Evolutionary conservation across 2,329 filamentous ascomycete genomes (phyloP), one percentile per base, ranked within the genome.

Genomic region (Dactylellina leptospora): DNA sequence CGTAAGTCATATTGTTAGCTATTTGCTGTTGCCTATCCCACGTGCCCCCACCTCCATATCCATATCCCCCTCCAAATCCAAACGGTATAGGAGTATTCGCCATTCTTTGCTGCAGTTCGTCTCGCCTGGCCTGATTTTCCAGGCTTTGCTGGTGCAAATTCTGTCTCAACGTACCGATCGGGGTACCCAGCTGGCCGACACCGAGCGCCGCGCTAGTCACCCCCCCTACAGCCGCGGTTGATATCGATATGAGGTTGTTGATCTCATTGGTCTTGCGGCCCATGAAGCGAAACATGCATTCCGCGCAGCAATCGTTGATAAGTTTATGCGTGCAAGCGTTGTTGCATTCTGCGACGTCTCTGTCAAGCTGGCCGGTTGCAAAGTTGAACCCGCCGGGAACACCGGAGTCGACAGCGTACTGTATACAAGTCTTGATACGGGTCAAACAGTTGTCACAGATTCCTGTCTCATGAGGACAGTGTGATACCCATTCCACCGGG

Each of bases 351-450:
- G 58, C 58, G n/a, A 62, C 58, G 23, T 53, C 58, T 23, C 22
- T 20, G 25, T 62, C 58, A 23, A 62, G 22, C 23, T 44, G 58
- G 36, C 58, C 45, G 33, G 58, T 62, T 9, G 58, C 58, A 20
- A 62, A 62, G 44, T 62, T 62, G 25, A 62, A 62, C 8, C 58
- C 58, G 58, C 58, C 58, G 38, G 58, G 47, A 25, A 62, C 23
- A 11, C 58, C 58, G 23, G 30, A 22, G 33, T 62, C 58, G 33
- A 62, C 36, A n/a, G 58, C 58, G 58, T 28, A 36, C 16, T 62
- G 58, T 36, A 62, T 62, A 16, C 58, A 62, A 22, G 33, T 30
- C 18, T 54, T 62, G 2, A 62, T 30, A 3, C 25, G 13, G 5
- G 58, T 23, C 1, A 45, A 5, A 20, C 58, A 62, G 23, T 4